Percentiles rank a stretch among this genome's conserved stretches.
Evolutionary conservation across 345 rosid species (phyloP).

Genomic region (Durio zibethinus): DNA sequence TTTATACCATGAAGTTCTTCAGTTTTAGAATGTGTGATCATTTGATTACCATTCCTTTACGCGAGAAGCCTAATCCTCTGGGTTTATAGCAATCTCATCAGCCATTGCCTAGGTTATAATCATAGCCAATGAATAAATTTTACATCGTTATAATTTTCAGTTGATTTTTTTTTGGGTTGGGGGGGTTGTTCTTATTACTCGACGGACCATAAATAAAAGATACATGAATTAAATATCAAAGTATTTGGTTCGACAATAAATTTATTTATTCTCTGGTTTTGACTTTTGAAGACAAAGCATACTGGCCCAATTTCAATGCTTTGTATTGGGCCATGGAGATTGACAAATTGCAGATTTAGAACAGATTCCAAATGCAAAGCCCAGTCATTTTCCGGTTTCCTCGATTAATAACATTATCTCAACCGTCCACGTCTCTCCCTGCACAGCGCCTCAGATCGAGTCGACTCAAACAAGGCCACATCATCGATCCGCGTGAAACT

Average conservation of each 20-base stretch:
- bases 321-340: background rate
- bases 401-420: background rate
- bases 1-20: too few relatives aligned
- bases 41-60: too few relatives aligned
- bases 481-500: conserved; percentile 29
- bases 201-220: too few relatives aligned
- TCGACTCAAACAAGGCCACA: conserved; percentile 18
- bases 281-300: too few relatives aligned
- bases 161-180: too few relatives aligned
- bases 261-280: too few relatives aligned
- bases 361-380: background rate
- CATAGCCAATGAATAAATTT: too few relatives aligned
- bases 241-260: too few relatives aligned
- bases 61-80: background rate
- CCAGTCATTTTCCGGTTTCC: background rate
- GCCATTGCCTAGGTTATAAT: background rate
- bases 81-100: background rate
- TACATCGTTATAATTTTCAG: too few relatives aligned
- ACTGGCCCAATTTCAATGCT: background rate
- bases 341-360: background rate
- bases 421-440: background rate
- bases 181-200: too few relatives aligned
- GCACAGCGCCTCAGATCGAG: background rate
- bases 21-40: background rate
- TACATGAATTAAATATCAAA: too few relatives aligned